Base-by-base conservation (phyloP, 768 basidiomycete genomes). In the Psilocybe tampanensis region DNA sequence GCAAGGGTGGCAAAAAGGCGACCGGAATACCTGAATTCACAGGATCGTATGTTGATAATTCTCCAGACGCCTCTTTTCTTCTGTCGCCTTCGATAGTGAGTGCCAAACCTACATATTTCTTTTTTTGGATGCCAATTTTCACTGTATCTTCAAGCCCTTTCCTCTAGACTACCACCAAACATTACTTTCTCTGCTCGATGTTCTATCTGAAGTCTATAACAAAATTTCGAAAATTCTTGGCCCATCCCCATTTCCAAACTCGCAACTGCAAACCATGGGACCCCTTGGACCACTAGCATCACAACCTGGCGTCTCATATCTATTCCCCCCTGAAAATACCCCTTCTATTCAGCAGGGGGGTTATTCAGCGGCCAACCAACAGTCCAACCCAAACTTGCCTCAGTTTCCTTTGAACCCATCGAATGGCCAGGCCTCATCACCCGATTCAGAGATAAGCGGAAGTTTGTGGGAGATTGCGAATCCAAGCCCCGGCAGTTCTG, bases 111-210 rank as follows among this genome's bases (percentile, higher is more conserved):
- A 9, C 9, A 32, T 8, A 52, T 8, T 54, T 18, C 39, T 18
- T 44, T 23, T 47, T n/a, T 18, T 21, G 32, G 39, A 19, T 22
- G 54, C 23, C 26, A 11, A 60, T 29, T 44, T 59, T 53, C 50
- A 48, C 8, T 12, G n/a, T 12, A 2, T 22, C 52, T n/a, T 9
- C 50, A 51, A 94, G 93, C 90, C 94, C n/a, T 95, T 95, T 72
- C 77, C 88, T 2, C 70, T 95, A 53, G 94, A 95, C 71, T 95
- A 96, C 68, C 88, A 92, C 62, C 90, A 95, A 72, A 91, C 90
- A 9, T 83, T 95, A 33, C 83, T 94, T 52, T 92, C 94, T 32
- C 85, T 94, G 23, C 86, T 94, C 52, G 94, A 95, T 67, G 89
- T 95, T 47, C 81, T 95, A 39, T 90, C 91, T 17, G 92, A 94